Evolutionary conservation across 192 early-diverging fungal species (phyloP), one percentile per base, ranked within the genome.

Genomic region (Coemansia sp.): DNA sequence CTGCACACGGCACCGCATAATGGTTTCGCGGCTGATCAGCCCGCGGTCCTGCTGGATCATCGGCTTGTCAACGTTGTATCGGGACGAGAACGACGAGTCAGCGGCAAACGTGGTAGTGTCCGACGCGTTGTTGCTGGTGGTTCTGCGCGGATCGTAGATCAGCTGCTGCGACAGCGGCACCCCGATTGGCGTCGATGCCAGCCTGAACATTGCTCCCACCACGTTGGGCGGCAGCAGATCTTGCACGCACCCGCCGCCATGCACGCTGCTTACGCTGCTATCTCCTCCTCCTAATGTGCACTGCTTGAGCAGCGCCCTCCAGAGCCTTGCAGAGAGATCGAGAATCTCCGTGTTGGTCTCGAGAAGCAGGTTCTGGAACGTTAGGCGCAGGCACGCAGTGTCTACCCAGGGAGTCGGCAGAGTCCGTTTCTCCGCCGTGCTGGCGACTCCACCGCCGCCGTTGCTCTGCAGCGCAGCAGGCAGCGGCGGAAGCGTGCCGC

Each of bases 21-120:
- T 86, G 22, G 88, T 86, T 14, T 92, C 91, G 17, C 79, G 77
- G 1, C 88, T 76, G 2, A 99, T 84, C 42, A 99, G 73, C 1
- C 91, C 90, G 53, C 97, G 74, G 72, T 99, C 97, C 71, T 98
- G 95, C 54, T 87, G 82, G 25, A 94, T 77, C 95, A 99, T 98
- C 16, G 93, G 92, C 44, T 87, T 78, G 68, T 99, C 97, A 39
- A 98, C 85, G 69, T 95, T 94, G 69, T 93, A 74, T 72, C 79
- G 77, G 38, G 59, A 38, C n/a, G 60, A 39, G 6, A 59, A 7
- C 11, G 32, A 13, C 22, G 25, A 5, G 4, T 17, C 37, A 37
- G 8, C 42, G 5, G 37, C 32, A 19, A 9, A 9, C 16, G 46
- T 58, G 13, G 51, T 53, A 2, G 37, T 37, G 8, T 11, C 55